Conservation (phyloP, 371 early-diverging fungal species). For the Syncephalastrum sp. region DNA sequence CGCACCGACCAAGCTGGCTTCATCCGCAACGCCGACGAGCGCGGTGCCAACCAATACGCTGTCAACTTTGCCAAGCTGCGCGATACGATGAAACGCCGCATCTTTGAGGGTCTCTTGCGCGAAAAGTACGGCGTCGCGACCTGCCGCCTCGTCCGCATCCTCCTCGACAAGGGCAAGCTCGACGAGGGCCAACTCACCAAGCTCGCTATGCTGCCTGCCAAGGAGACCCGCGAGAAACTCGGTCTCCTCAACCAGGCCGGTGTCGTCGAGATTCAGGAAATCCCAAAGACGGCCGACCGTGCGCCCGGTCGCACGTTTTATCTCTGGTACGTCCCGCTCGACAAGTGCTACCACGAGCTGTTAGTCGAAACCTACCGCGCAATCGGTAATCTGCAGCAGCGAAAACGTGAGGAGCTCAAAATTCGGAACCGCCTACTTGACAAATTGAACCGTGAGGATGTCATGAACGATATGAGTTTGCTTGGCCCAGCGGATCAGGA, state of each 20-base stretch:
- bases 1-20: slow-evolving; percentile 65
- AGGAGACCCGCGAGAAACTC: slow-evolving; percentile 71
- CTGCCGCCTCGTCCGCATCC: slow-evolving; percentile 71
- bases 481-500: slow-evolving; percentile 60
- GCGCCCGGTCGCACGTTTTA: slow-evolving; percentile 84
- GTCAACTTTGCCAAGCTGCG: slow-evolving; percentile 63
- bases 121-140: slow-evolving; percentile 77
- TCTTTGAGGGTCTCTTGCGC: slow-evolving; percentile 68
- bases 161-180: slow-evolving; percentile 77
- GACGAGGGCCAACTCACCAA: slow-evolving; percentile 84
- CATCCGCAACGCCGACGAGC: slow-evolving; percentile 66
- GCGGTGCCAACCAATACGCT: slow-evolving; percentile 73
- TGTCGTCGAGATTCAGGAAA: slow-evolving; percentile 84
- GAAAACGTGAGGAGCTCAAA: slow-evolving; percentile 60
- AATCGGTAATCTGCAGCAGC: slow-evolving; percentile 68
- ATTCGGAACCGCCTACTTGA: slow-evolving; percentile 64
- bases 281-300: slow-evolving; percentile 85
- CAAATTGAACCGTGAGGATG: slow-evolving; percentile 78
- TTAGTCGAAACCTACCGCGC: slow-evolving; percentile 63
- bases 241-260: slow-evolving; percentile 66
- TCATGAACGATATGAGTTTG: slow-evolving; percentile 57
- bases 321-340: slow-evolving; percentile 76
- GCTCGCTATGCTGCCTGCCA: slow-evolving; percentile 75
- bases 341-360: slow-evolving; percentile 61
- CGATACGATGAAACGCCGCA: slow-evolving; percentile 54